A percentile compares a stretch with the other conserved stretches of the same genome.
phyloP scores from a whole-genome alignment of 2,329 filamentous ascomycete species.

The Alternaria sp. region DNA sequence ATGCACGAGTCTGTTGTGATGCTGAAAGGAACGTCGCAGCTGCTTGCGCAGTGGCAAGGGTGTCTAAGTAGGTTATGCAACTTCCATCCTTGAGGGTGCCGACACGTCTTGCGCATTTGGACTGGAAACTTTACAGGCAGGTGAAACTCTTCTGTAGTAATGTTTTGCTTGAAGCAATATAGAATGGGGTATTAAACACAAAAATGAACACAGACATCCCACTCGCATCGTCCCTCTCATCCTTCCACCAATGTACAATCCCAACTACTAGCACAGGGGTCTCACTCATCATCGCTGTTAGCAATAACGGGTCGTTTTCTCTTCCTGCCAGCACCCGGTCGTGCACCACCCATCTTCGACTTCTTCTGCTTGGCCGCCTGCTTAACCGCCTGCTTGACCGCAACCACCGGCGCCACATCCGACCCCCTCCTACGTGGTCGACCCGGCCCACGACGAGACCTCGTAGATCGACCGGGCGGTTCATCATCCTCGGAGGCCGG shows the following conservation, averaged over 20 bases:
- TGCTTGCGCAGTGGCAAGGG: background rate
- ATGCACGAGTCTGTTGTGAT: background rate
- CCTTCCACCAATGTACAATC: background rate
- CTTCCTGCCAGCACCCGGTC: slow-evolving; percentile 12
- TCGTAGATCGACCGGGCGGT: background rate
- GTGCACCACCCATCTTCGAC: slow-evolving; percentile 10
- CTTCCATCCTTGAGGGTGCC: background rate
- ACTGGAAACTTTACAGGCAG: background rate
- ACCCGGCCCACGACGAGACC: background rate
- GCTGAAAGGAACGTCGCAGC: background rate
- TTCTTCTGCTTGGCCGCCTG: slow-evolving; percentile 1
- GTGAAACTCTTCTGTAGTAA: background rate
- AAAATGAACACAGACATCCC: background rate
- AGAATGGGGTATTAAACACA: background rate
- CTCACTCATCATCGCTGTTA: slow-evolving; percentile 22
- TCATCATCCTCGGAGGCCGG: background rate
- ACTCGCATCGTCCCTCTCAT: background rate
- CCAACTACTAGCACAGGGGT: background rate
- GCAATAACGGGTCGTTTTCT: slow-evolving; percentile 18
- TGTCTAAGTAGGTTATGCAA: background rate
- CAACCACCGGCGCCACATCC: slow-evolving; percentile 4
- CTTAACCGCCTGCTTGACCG: background rate
- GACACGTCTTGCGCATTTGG: background rate
- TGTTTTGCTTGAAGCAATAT: background rate
- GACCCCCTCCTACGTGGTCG: background rate